Evolutionary conservation across 1,139 yeast species (phyloP), one percentile per base, ranked within the genome.

Genomic region (Spathaspora sp.): DNA sequence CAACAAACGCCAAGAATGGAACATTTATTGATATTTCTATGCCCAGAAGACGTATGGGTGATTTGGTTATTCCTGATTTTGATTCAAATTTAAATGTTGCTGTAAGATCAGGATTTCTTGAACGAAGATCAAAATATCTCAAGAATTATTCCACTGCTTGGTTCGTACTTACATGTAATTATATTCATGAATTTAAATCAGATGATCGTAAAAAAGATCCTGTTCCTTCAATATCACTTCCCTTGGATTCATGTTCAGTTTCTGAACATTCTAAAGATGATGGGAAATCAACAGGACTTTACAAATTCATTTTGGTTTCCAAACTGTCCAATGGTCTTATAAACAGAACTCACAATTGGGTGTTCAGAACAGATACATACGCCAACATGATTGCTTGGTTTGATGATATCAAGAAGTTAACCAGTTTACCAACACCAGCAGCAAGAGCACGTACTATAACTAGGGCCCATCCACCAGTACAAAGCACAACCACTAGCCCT

Each of bases 271-370:
- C 90, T 13, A 84, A 84, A 63, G 81, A 82, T 55, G 88, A 85
- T 50, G 81, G 85, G 8, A 74, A 72, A 48, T 62, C 76, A 34
- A 80, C 81, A 38, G 80, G 82, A 4, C 71, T 72, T 47, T 87
- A 84, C 68, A 90, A 89, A 66, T 93, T 93, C 67, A 87, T 89
- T 17, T 73, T 93, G 50, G 80, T 80, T 51, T 86, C 95, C 20
- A 87, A 84, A 56, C 72, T 64, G 65, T 83, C 86, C 55, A 81
- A 81, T 54, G 90, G 91, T 9, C 60, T 74, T 51, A 72, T 74
- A 60, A 86, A 86, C 54, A 78, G 89, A 59, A 88, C 89, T 44
- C 97, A 91, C 67, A 90, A 89, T 59, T 90, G 95, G 89, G 96
- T 90, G 9, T 91, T 93, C 70, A 78, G 96, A 57, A 85, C 95